Evolutionary conservation across 176 grass and related monocot genomes (phyloP).

Genomic region (Puccinellia tenuiflora): DNA sequence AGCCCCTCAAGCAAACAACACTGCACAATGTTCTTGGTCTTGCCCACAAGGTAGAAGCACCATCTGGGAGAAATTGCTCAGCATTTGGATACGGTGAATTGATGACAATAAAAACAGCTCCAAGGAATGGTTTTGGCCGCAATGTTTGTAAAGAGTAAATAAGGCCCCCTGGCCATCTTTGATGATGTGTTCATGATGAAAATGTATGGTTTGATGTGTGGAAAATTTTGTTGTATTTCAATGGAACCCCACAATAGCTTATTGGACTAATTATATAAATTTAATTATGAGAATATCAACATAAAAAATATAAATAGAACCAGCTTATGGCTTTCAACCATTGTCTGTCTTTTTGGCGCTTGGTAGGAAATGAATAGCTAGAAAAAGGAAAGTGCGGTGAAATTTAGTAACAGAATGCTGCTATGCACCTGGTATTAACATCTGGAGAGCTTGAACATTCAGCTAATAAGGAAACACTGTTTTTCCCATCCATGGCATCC

Average conservation of each 20-base stretch:
- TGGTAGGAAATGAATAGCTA: not conserved
- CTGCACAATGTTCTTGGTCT: not conserved
- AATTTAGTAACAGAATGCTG: not conserved
- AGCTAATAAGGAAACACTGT: constrained; percentile 73
- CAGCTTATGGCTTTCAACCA: not conserved
- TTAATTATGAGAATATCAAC: not conserved
- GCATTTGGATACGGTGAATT: not conserved
- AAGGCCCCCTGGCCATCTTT: not conserved
- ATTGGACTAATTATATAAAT: not conserved
- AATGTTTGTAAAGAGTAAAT: not conserved
- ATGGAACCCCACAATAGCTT: not conserved
- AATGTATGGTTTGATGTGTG: not conserved
- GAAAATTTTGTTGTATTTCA: not conserved
- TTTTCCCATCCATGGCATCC: constrained; percentile 98
- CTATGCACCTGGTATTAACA: constrained; percentile 83
- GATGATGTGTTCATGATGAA: not conserved
- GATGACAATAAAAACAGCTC: not conserved
- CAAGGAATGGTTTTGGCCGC: not conserved
- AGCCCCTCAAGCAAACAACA: too few species aligned
- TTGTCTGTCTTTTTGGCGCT: not conserved
- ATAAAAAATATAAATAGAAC: not conserved
- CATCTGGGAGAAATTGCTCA: not conserved
- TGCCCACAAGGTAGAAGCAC: not conserved
- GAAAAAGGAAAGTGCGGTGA: not conserved
- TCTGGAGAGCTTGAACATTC: constrained; percentile 96